Base-by-base conservation (phyloP, 1,284 basidiomycete genomes). In the Cutaneotrichosporon mucoides region DNA sequence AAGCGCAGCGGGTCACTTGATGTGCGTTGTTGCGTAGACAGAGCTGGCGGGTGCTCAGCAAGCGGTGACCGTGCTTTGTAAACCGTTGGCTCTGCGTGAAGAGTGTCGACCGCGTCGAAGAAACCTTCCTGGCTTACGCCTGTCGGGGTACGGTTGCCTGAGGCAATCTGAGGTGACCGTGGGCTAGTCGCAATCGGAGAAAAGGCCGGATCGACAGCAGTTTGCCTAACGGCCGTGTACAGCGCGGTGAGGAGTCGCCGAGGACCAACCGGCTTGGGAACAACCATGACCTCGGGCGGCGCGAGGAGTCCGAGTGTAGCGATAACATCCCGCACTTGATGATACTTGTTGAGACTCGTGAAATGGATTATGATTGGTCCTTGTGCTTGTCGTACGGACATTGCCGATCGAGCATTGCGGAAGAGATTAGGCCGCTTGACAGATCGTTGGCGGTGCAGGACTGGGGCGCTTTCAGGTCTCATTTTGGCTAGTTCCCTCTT, bases 191-290 rank as follows among this genome's bases (percentile, higher is more conserved):
- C 94, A 60, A 94, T 97, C 10, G 95, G 93, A 0, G 84, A 79
- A 74, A 96, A 96, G 70, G 88, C 88, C 0, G 92, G 89, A 71
- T 96, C 92, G 33, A 97, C 85, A 10, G 86, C 71, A 0, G 93
- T 92, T 65, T 87, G 89, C 11, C 84, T 88, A 50, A 90, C 82
- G 2, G 90, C 89, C 4, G 90, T 95, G 72, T 93, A 88, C 13
- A 97, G 79, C 9, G 92, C 88, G 5, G 92, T 93, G 61, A 97
- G 79, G 66, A 96, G 87, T 8, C 93, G 85, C 40, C 93, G 85
- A 1, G 93, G 93, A 4, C 94, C 94, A 8, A 90, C 92, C 5
- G 93, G 93, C 77, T 97, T 97, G 5, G 92, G 93, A 35, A 97
- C 88, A 65, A 97, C 90, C 81, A 96, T 89, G 35, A 95, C 85